phyloP scores from a whole-genome alignment of 805 yeast species.

The Blastobotrys robertii region DNA sequence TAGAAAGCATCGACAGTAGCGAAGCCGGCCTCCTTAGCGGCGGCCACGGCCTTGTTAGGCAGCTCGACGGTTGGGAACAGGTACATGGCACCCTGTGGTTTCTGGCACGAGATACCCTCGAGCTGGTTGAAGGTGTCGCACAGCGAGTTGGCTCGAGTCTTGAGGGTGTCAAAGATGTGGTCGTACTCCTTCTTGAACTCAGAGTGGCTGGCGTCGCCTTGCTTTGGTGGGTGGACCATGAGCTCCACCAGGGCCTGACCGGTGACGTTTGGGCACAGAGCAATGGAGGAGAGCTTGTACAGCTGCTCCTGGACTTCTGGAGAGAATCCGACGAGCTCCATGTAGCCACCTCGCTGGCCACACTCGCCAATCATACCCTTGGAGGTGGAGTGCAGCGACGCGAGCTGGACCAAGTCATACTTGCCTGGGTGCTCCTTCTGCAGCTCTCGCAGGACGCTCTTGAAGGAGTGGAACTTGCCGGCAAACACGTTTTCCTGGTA shows the following conservation, averaged over 20 bases:
- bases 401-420: slow-evolving; percentile 71
- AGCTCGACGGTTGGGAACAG: slow-evolving; percentile 73
- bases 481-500: slow-evolving; percentile 87
- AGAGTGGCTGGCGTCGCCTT: slow-evolving; percentile 68
- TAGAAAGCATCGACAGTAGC: slow-evolving; percentile 77
- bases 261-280: slow-evolving; percentile 86
- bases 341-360: slow-evolving; percentile 99
- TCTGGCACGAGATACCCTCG: slow-evolving; percentile 78
- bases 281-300: slow-evolving; percentile 79
- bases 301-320: slow-evolving; percentile 60
- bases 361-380: slow-evolving; percentile 98
- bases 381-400: slow-evolving; percentile 93
- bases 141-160: slow-evolving; percentile 51
- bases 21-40: slow-evolving; percentile 47
- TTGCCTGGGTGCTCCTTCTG: slow-evolving; percentile 42
- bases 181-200: slow-evolving; percentile 53
- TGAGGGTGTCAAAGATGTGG: slow-evolving; percentile 52
- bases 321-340: slow-evolving; percentile 82
- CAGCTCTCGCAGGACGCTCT: slow-evolving; percentile 62
- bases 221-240: slow-evolving; percentile 84
- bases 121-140: slow-evolving; percentile 62
- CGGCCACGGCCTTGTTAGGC: slow-evolving; percentile 50
- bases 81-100: slow-evolving; percentile 97
- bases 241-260: slow-evolving; percentile 91
- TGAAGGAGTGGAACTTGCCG: slow-evolving; percentile 77